Evolutionary conservation across 1,284 basidiomycete species (phyloP).

Genomic region (Moniliella sp.): DNA sequence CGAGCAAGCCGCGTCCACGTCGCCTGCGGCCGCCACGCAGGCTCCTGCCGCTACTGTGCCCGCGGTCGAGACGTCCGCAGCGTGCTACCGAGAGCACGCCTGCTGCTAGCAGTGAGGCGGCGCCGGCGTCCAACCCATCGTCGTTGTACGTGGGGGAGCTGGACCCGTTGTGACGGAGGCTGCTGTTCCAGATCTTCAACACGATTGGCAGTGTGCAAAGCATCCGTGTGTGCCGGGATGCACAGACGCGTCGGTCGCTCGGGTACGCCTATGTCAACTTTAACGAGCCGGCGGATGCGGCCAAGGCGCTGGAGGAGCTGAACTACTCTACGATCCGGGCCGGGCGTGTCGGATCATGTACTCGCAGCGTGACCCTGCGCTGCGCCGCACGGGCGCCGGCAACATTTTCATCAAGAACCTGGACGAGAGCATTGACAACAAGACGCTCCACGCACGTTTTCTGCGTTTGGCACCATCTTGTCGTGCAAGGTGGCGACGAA

Average conservation of each 20-base stretch:
- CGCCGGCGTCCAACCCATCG: conserved; percentile 36
- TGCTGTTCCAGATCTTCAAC: conserved; percentile 99
- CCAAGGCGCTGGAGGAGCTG: conserved; percentile 93
- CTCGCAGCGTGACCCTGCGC: conserved; percentile 96
- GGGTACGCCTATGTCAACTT: conserved; percentile 99
- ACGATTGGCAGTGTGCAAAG: conserved; percentile 97
- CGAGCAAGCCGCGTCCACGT: too few relatives aligned
- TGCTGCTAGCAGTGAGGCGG: too few relatives aligned
- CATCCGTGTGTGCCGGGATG: conserved; percentile 98
- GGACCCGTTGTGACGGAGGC: conserved; percentile 94
- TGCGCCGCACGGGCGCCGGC: conserved; percentile 96
- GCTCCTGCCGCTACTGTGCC: too few relatives aligned
- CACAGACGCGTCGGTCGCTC: conserved; percentile 93
- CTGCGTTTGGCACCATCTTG: conserved; percentile 91
- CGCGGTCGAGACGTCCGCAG: too few relatives aligned
- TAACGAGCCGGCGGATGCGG: conserved; percentile 84
- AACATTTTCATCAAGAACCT: conserved; percentile 99
- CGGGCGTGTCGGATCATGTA: conserved; percentile 99
- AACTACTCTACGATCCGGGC: conserved; percentile 98
- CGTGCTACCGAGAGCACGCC: too few relatives aligned
- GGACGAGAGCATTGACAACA: conserved; percentile 95
- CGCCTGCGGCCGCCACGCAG: too few relatives aligned
- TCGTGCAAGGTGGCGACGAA: conserved; percentile 83
- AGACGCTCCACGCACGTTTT: conserved; percentile 98
- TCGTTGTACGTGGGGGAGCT: conserved; percentile 98